These are phyloP conservation scores for Rosa chinensis DNA, from an alignment of 306 rosid genomes.

Conservation along the genomic window DNA sequence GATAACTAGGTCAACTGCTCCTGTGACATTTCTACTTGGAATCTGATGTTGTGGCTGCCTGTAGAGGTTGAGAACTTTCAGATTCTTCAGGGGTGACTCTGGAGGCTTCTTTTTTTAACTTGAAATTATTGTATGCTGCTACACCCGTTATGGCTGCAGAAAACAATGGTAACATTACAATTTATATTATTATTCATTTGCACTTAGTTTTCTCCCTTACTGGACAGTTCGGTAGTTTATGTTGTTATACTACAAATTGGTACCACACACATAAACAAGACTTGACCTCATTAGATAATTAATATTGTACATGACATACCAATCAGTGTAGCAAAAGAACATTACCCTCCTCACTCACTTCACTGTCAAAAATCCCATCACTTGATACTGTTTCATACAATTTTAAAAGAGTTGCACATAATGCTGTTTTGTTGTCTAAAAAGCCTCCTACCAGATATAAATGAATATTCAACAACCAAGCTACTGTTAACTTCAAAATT, in stretches of 20 bases:
- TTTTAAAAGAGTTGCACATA: background rate
- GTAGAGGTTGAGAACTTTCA: constrained; percentile 44
- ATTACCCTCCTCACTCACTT: background rate
- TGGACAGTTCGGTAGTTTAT: background rate
- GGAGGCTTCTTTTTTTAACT: constrained; percentile 76
- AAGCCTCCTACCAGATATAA: background rate
- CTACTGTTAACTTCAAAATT: background rate
- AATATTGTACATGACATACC: background rate
- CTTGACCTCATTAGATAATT: background rate
- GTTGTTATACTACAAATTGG: background rate
- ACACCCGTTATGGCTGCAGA: constrained; percentile 93
- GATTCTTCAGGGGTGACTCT: constrained; percentile 36
- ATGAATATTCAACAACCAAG: background rate
- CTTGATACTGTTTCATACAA: background rate
- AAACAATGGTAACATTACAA: background rate
- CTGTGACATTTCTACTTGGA: constrained; percentile 44
- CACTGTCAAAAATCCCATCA: background rate
- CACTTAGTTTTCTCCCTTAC: background rate
- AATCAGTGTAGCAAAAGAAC: background rate
- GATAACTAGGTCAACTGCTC: constrained; percentile 34
- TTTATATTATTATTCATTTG: background rate
- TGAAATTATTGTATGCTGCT: constrained; percentile 88
- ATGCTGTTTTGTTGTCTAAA: background rate
- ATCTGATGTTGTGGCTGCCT: constrained; percentile 39
- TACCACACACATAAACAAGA: background rate